phyloP scores from a whole-genome alignment of 768 basidiomycete species.

The Astraeus odoratus region DNA sequence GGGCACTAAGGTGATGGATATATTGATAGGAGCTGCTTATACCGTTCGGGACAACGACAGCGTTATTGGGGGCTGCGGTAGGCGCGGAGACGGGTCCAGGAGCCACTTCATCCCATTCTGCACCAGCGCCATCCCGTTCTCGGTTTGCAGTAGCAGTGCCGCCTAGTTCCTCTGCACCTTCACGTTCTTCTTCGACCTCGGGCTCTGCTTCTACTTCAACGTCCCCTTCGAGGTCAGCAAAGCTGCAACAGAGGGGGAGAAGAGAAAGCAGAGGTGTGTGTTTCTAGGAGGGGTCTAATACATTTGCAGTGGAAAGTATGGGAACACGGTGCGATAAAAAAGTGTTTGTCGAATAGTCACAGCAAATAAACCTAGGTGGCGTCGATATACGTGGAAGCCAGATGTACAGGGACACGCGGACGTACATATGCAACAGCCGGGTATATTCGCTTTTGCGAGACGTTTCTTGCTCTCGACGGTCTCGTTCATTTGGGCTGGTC shows the following conservation, averaged over 20 bases:
- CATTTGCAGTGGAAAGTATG: conserved; percentile 98
- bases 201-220: conserved; percentile 63
- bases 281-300: conserved; percentile 81
- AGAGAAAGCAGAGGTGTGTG: conserved; percentile 87
- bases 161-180: not conserved
- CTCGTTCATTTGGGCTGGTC: conserved; percentile 12
- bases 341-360: conserved; percentile 93
- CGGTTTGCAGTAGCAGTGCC: not conserved
- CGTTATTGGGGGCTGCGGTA: not conserved
- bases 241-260: conserved; percentile 95
- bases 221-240: conserved; percentile 92
- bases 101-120: conserved; percentile 17
- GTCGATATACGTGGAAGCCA: not conserved
- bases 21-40: not conserved
- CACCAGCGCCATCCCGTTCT: not conserved
- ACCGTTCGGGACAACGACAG: not conserved
- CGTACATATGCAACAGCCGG: conserved; percentile 97
- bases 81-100: not conserved
- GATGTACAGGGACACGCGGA: not conserved
- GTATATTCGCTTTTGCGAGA: conserved; percentile 39
- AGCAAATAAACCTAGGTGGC: conserved; percentile 55
- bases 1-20: conserved; percentile 17
- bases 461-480: conserved; percentile 17
- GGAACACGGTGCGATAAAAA: conserved; percentile 96
- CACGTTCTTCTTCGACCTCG: conserved; percentile 20